Evolutionary conservation across 139 green algal genomes (phyloP), one percentile per base, ranked within the genome.

Genomic region (Coelastrella sp.): DNA sequence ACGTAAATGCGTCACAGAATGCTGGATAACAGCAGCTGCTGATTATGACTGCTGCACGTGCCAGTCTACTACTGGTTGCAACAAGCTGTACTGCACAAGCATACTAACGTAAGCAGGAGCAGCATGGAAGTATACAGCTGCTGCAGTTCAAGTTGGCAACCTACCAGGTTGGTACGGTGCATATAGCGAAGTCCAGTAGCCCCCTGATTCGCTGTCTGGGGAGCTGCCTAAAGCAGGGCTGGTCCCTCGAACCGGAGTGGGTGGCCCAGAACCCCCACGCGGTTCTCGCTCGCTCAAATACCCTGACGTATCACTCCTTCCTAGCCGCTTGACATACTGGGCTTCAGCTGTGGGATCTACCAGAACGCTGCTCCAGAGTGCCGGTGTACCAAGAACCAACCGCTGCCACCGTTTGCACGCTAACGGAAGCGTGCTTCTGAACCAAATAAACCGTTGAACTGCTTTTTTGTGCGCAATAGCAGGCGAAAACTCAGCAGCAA

Each of bases 341-440:
- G 25, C 59, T 63, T 91, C 88, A 20, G 70, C 80, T 14, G 49
- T 22, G 56, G 81, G 76, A 27, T 89, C 59, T 25, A 91, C 65
- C 22, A 84, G 49, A n/a, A 84, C 17, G 20, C 7, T 20, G 7
- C 59, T 65, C 68, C 80, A 91, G 57, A 83, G 25, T n/a, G 35
- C 17, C 9, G 65, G 68, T 14, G 81, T 70, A 0, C n/a, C 8
- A 7, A 75, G 25, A 0, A 90, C 80, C 15, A 93, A 87, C 59
- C 25, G 19, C 24, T 57, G 17, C 91, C 89, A 93, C 35, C 91
- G 89, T n/a, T 80, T 59, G 74, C 91, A 91, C 6, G 91, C 89
- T 5, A 92, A 74, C 0, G 91, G 91, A 5, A 93, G 60, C 0
- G 56, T 75, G 0, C 68, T 90, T 24, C 91, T 49, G 17, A 92